phyloP scores from a whole-genome alignment of 2,329 filamentous ascomycete genomes.

The Stagonosporopsis tanaceti region DNA sequence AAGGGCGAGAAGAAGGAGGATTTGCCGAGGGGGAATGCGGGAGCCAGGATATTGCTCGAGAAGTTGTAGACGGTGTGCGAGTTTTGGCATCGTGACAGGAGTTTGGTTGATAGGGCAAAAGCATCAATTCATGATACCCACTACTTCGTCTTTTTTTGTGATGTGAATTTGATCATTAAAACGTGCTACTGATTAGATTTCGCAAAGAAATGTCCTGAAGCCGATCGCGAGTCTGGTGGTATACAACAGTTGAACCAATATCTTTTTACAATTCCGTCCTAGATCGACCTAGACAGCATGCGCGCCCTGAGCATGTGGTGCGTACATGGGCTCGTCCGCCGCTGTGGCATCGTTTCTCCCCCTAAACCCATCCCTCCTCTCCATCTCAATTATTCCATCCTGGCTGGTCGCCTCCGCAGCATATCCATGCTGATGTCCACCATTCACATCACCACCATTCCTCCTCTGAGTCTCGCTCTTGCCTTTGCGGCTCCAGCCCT shows the following conservation, averaged over 20 bases:
- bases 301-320: slow-evolving; percentile 7
- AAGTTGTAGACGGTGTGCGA: slow-evolving; percentile 39
- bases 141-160: not conserved
- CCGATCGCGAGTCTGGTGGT: not conserved
- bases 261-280: not conserved
- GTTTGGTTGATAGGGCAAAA: slow-evolving; percentile 14
- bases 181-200: not conserved
- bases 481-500: slow-evolving; percentile 52
- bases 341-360: slow-evolving; percentile 2
- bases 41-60: slow-evolving; percentile 56
- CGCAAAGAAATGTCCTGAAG: not conserved
- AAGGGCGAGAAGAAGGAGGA: slow-evolving; percentile 51
- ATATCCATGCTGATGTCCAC: slow-evolving; percentile 11
- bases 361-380: slow-evolving; percentile 11
- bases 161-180: not conserved
- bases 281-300: slow-evolving; percentile 5
- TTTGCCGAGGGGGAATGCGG: slow-evolving; percentile 53
- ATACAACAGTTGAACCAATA: not conserved
- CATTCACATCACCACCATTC: slow-evolving; percentile 11
- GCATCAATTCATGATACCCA: slow-evolving; percentile 20
- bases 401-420: slow-evolving; percentile 15
- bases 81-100: slow-evolving; percentile 9
- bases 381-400: slow-evolving; percentile 22
- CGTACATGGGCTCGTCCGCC: slow-evolving; percentile 7
- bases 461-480: slow-evolving; percentile 20